Base-by-base conservation (phyloP, 2,329 filamentous ascomycete species). In the Furcasterigmium furcatum region DNA sequence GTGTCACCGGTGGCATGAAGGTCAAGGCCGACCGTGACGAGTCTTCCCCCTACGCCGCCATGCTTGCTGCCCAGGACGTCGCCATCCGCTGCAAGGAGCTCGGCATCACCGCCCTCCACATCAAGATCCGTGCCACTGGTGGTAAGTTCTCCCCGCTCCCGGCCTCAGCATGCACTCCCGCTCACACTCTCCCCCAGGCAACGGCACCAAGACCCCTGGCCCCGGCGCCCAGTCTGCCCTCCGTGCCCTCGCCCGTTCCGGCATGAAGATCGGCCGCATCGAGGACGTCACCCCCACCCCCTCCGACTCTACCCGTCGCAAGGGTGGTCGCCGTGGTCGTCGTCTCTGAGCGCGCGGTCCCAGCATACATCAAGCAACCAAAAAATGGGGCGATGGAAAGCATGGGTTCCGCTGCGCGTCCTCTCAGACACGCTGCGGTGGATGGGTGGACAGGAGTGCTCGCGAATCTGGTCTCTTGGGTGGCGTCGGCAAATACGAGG, bases 311-410 rank as follows among this genome's bases (percentile, higher is more conserved):
- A 99, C 94, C 68, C 89, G 94, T 79, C 91, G 92, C 82, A 99
- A 99, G 91, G 94, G 94, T 82, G 94, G 94, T 96, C 91, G 94
- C 79, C 92, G 94, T 88, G 94, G 94, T 97, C 94, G 94, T 80
- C 92, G 94, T 96, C 88, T 99, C 77, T 99, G 81, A 88, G 76
- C 72, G 65, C 69, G 55, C 71, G 62, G 16, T 19, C 18, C 34
- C 18, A 18, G 24, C 7, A n/a, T 50, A 48, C 32, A 49, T 53
- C 49, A 43, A 55, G 50, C 46, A 46, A 43, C 49, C 50, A 24
- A 30, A 34, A 42, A 42, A 27, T 21, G 19, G 29, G 29, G 19
- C 40, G 29, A 10, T 21, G 22, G 38, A 40, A 52, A 21, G n/a
- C n/a, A 27, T 27, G 24, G 24, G 24, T 7, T 27, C 24, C 46